These are phyloP conservation scores for Penicillium macrosclerotiorum DNA, from an alignment of 495 filamentous ascomycete genomes.

Conservation along the genomic window DNA sequence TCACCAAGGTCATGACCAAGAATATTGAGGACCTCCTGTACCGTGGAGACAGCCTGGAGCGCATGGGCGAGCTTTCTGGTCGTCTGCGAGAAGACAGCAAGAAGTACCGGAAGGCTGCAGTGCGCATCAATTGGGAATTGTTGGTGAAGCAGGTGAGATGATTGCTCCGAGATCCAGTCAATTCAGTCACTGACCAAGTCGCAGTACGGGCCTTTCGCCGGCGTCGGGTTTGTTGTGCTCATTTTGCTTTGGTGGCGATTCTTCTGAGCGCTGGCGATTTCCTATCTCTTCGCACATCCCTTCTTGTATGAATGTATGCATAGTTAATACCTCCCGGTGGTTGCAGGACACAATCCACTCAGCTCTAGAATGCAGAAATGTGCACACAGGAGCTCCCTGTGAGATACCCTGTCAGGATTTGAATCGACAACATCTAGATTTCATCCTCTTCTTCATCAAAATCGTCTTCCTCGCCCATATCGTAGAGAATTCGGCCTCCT, in stretches of 20 bases:
- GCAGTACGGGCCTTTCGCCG: conserved; percentile 85
- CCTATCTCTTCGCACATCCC: not conserved
- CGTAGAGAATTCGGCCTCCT: conserved; percentile 88
- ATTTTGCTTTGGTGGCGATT: conserved; percentile 91
- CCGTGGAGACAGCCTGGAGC: conserved; percentile 87
- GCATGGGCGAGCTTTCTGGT: conserved; percentile 93
- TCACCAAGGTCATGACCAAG: conserved; percentile 99
- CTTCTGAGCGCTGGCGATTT: conserved; percentile 51
- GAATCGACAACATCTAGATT: conserved; percentile 51
- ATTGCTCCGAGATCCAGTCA: not conserved
- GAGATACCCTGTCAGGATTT: not conserved
- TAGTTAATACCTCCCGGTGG: conserved; percentile 39
- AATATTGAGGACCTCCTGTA: conserved; percentile 99
- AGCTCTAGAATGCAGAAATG: conserved; percentile 13
- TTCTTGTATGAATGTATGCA: conserved; percentile 44
- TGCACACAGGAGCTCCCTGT: not conserved
- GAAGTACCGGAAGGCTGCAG: conserved; percentile 89
- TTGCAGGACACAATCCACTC: conserved; percentile 39
- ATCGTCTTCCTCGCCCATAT: conserved; percentile 95
- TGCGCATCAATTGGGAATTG: conserved; percentile 97
- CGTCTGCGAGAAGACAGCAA: conserved; percentile 85
- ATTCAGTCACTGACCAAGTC: conserved; percentile 19
- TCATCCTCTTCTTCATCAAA: conserved; percentile 99
- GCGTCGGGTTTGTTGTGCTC: conserved; percentile 72
- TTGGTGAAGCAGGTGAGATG: conserved; percentile 78